A percentile compares a stretch with the other conserved stretches of the same genome.
These are phyloP conservation scores for Chlamydomonas sp. DNA, from an alignment of 139 green algal genomes.

Conservation along the genomic window DNA sequence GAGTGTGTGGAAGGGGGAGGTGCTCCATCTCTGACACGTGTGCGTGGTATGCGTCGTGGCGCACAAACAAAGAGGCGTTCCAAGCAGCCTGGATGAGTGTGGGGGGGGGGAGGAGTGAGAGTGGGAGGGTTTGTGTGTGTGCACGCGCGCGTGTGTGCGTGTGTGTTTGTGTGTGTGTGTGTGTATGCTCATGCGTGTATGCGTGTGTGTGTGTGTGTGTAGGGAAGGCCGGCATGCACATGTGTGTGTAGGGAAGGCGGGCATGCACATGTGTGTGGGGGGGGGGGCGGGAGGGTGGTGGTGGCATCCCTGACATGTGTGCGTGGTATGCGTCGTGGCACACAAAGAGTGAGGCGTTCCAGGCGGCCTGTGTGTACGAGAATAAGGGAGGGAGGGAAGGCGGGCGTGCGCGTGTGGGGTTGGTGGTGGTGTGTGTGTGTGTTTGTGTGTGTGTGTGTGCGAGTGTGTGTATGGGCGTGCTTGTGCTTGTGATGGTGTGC, in stretches of 20 bases:
- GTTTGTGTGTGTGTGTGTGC: not conserved
- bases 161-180: not conserved
- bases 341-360: conserved; percentile 17
- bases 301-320: not conserved
- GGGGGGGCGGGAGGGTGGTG: too few species aligned
- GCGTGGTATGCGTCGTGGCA: not conserved
- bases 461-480: not conserved
- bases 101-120: not conserved
- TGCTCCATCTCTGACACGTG: not conserved
- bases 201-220: not conserved
- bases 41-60: not conserved
- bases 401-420: too few species aligned
- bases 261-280: too few species aligned
- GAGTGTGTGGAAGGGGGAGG: not conserved
- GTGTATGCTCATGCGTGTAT: not conserved
- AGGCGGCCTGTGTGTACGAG: conserved; percentile 8
- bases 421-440: not conserved
- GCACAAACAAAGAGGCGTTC: conserved; percentile 18
- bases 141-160: too few species aligned
- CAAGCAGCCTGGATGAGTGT: conserved; percentile 11
- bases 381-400: not conserved
- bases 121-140: too few species aligned
- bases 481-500: too few species aligned
- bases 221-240: not conserved
- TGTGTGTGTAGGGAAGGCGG: too few species aligned